Percentiles rank a stretch among this genome's conserved stretches.
Conservation (phyloP, 2,329 filamentous ascomycete species). For the Botrytis galanthina region DNA sequence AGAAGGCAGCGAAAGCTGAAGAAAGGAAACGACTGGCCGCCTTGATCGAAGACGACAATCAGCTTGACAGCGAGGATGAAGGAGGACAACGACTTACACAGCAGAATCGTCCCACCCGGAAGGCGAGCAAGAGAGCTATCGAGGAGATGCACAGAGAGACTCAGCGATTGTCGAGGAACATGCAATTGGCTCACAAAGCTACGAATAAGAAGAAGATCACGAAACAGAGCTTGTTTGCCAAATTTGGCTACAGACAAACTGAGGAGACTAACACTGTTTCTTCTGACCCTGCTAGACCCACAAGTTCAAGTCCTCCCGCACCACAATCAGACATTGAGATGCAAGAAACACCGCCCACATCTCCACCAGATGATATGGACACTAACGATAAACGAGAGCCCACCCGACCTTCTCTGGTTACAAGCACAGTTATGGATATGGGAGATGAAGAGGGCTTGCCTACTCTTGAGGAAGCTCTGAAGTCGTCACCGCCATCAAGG, state of each 20-base stretch:
- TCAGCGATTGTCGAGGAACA: constrained; percentile 82
- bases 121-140: constrained; percentile 90
- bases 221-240: constrained; percentile 76
- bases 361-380: constrained; percentile 43
- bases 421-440: background rate
- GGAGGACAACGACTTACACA: constrained; percentile 67
- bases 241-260: constrained; percentile 68
- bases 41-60: constrained; percentile 54
- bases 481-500: constrained; percentile 28
- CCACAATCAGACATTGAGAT: constrained; percentile 52
- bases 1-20: constrained; percentile 38
- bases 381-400: constrained; percentile 34
- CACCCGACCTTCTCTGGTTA: background rate
- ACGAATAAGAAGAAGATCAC: constrained; percentile 89
- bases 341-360: constrained; percentile 70
- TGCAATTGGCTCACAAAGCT: constrained; percentile 87
- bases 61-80: constrained; percentile 59
- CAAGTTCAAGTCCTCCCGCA: constrained; percentile 54
- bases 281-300: constrained; percentile 41
- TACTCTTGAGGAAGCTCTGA: constrained; percentile 26
- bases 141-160: constrained; percentile 96
- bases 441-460: constrained; percentile 24
- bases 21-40: constrained; percentile 46
- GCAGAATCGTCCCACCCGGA: constrained; percentile 66
- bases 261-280: constrained; percentile 37